phyloP scores from a whole-genome alignment of 2,329 filamentous ascomycete species.

The Fusarium illudens region DNA sequence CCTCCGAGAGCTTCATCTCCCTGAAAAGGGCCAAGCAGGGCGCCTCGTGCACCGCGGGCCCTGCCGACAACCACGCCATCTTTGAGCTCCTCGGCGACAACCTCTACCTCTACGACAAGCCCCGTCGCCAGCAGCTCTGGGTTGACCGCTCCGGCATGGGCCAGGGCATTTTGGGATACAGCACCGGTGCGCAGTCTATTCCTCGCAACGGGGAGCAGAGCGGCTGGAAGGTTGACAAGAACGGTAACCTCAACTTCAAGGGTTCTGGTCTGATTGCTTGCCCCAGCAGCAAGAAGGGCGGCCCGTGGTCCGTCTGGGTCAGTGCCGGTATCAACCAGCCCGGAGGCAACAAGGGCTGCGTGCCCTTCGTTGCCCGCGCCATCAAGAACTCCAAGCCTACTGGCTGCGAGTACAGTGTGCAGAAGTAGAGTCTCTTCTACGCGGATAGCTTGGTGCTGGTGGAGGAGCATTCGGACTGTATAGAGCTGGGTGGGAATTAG shows the following conservation, averaged over 20 bases:
- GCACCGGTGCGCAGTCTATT: constrained; percentile 52
- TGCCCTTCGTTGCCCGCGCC: neutral
- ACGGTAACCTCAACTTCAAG: constrained; percentile 50
- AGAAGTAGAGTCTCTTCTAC: neutral
- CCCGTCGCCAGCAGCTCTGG: constrained; percentile 56
- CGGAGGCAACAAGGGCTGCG: neutral
- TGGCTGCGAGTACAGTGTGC: neutral
- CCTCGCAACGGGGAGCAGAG: constrained; percentile 55
- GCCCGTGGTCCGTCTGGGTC: neutral
- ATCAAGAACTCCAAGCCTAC: neutral
- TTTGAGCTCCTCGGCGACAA: constrained; percentile 57
- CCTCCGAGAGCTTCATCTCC: constrained; percentile 54
- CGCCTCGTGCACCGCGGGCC: constrained; percentile 56
- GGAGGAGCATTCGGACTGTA: neutral
- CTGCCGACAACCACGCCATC: constrained; percentile 54
- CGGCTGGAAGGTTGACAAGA: constrained; percentile 56
- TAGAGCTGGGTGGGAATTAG: neutral
- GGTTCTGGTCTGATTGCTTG: neutral
- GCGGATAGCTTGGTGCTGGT: neutral
- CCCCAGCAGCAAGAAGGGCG: neutral
- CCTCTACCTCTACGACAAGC: constrained; percentile 56
- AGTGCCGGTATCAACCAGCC: neutral
- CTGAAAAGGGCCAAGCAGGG: constrained; percentile 55
- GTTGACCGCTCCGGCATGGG: constrained; percentile 68
- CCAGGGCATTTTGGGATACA: constrained; percentile 63